A percentile compares a stretch with the other conserved stretches of the same genome.
These are phyloP conservation scores for Teratosphaeria viscida DNA, from an alignment of 2,329 filamentous ascomycete species.

Conservation along the genomic window DNA sequence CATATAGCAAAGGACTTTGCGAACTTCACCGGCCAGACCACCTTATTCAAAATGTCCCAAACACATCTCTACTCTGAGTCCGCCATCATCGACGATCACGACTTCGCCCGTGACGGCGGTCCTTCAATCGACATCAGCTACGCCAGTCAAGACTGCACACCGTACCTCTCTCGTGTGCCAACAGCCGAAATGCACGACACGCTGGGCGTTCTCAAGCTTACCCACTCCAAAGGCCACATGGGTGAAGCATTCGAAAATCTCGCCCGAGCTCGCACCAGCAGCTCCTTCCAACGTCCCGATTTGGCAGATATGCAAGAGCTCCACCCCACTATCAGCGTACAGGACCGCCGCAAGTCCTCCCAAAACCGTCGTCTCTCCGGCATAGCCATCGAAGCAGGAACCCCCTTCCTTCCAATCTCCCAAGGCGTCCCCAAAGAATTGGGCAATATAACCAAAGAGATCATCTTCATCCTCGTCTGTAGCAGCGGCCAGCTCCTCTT, in stretches of 20 bases:
- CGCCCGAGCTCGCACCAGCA: conserved; percentile 7
- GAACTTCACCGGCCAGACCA: not conserved
- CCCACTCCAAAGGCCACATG: conserved; percentile 7
- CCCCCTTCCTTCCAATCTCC: not conserved
- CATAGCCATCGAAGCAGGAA: not conserved
- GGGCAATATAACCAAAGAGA: conserved; percentile 29
- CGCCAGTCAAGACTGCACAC: not conserved
- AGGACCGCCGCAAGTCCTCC: not conserved
- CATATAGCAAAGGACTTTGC: not conserved
- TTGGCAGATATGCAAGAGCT: conserved; percentile 6
- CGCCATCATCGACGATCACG: not conserved
- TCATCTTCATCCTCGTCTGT: conserved; percentile 33
- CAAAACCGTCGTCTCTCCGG: not conserved
- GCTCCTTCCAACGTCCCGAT: not conserved
- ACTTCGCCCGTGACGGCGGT: not conserved
- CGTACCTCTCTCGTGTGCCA: not conserved
- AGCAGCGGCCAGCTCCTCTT: conserved; percentile 35
- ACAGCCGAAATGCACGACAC: not conserved
- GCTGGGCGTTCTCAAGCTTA: not conserved
- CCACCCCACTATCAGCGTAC: conserved; percentile 3
- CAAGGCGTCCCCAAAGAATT: conserved; percentile 29
- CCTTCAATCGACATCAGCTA: conserved; percentile 1
- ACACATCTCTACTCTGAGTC: not conserved
- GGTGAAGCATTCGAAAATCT: conserved; percentile 12
- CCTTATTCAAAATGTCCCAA: not conserved